Conservation (phyloP, 2,329 filamentous ascomycete genomes). For the Juglanconis sp. region DNA sequence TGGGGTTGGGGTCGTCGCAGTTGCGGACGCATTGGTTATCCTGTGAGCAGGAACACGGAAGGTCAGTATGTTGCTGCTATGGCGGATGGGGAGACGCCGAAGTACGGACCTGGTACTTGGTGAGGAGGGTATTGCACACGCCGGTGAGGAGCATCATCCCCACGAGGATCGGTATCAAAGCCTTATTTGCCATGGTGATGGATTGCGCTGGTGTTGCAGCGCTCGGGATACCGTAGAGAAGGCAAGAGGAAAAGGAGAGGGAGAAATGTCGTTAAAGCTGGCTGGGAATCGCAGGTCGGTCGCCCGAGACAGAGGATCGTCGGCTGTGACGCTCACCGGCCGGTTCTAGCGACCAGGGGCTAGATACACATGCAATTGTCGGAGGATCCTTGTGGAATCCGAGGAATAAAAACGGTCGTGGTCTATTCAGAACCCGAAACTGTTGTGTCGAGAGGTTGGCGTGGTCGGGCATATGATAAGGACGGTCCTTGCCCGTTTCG, state of each 20-base stretch:
- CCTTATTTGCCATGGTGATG: constrained; percentile 63
- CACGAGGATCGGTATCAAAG: constrained; percentile 78
- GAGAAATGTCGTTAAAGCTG: not conserved
- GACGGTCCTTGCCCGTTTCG: not conserved
- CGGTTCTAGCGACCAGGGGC: not conserved
- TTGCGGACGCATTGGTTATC: constrained; percentile 96
- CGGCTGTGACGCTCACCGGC: constrained; percentile 6
- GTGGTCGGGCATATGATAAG: not conserved
- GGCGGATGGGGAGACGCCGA: not conserved
- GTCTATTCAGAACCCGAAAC: constrained; percentile 15
- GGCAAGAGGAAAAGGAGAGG: not conserved
- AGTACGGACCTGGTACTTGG: constrained; percentile 80
- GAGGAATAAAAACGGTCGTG: not conserved
- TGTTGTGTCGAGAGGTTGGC: not conserved
- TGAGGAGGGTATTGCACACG: constrained; percentile 93
- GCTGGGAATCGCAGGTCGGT: constrained; percentile 2
- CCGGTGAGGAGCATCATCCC: constrained; percentile 96
- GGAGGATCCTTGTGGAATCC: not conserved
- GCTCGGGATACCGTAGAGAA: not conserved
- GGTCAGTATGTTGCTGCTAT: constrained; percentile 19
- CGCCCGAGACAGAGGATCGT: not conserved
- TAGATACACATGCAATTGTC: not conserved
- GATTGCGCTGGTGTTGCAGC: not conserved
- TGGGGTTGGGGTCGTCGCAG: constrained; percentile 69
- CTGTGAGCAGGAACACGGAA: constrained; percentile 37